Conservation (phyloP, 2,329 filamentous ascomycete species). For the Elsinoe arachidis region DNA sequence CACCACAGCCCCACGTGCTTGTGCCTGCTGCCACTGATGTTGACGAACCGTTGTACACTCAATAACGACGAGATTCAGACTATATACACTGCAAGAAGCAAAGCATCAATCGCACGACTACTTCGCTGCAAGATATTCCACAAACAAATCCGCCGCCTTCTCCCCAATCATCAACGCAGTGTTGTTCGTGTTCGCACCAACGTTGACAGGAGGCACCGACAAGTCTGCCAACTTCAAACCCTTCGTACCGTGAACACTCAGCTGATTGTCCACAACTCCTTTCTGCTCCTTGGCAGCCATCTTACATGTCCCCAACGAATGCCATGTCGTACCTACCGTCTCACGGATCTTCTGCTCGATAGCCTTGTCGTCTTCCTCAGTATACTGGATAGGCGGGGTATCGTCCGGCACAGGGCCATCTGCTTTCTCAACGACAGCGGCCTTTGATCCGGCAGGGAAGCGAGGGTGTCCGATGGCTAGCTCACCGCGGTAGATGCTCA, state of each 20-base stretch:
- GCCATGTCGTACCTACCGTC: constrained; percentile 35
- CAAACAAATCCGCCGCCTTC: constrained; percentile 35
- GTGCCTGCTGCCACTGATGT: not conserved
- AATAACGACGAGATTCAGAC: not conserved
- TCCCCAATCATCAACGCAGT: constrained; percentile 37
- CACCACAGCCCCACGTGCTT: not conserved
- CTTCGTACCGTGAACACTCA: constrained; percentile 34
- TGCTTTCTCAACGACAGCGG: constrained; percentile 25
- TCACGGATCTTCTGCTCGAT: constrained; percentile 36
- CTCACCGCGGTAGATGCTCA: constrained; percentile 41
- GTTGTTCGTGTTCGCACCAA: constrained; percentile 41
- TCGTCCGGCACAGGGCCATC: constrained; percentile 34
- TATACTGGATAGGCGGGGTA: constrained; percentile 33
- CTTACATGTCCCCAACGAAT: constrained; percentile 34
- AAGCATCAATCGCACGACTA: not conserved
- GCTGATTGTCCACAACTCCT: constrained; percentile 32
- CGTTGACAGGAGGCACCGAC: constrained; percentile 33
- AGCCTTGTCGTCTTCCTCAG: constrained; percentile 27
- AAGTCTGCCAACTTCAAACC: constrained; percentile 39
- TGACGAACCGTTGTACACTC: not conserved
- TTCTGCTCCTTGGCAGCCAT: constrained; percentile 30
- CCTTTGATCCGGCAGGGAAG: constrained; percentile 40
- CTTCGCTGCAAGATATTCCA: constrained; percentile 25
- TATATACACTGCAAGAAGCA: not conserved
- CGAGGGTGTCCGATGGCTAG: constrained; percentile 30